Percentiles rank a stretch among this genome's conserved stretches.
These are phyloP conservation scores for Microdochium bolleyi DNA, from an alignment of 2,329 filamentous ascomycete genomes.

Conservation along the genomic window DNA sequence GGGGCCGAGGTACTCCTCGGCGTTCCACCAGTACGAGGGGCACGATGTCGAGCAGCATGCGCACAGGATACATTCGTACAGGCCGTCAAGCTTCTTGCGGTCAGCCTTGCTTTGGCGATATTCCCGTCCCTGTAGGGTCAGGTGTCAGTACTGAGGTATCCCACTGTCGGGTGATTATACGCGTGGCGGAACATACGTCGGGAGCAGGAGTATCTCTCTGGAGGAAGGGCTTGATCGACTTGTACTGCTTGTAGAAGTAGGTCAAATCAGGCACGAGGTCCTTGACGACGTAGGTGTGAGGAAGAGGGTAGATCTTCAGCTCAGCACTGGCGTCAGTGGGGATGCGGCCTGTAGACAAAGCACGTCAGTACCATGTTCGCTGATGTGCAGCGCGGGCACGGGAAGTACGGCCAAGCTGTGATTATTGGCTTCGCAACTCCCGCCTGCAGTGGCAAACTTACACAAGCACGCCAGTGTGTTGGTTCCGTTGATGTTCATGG, in stretches of 20 bases:
- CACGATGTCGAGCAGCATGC: slow-evolving; percentile 98
- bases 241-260: slow-evolving; percentile 99
- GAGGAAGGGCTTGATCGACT: slow-evolving; percentile 98
- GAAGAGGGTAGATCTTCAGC: slow-evolving; percentile 92
- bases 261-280: slow-evolving; percentile 97
- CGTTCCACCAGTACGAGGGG: slow-evolving; percentile 99
- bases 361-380: slow-evolving; percentile 16
- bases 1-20: slow-evolving; percentile 95
- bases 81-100: slow-evolving; percentile 91
- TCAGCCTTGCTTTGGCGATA: slow-evolving; percentile 86
- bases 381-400: background rate
- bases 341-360: slow-evolving; percentile 65
- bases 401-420: no score
- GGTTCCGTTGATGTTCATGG: slow-evolving; percentile 99
- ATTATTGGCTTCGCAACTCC: no score
- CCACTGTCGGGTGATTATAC: background rate
- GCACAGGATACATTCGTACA: slow-evolving; percentile 99
- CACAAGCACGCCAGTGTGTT: slow-evolving; percentile 97
- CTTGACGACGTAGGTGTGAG: slow-evolving; percentile 98
- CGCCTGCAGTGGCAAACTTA: slow-evolving; percentile 40
- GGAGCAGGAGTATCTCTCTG: slow-evolving; percentile 79
- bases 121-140: slow-evolving; percentile 65
- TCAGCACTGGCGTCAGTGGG: slow-evolving; percentile 74
- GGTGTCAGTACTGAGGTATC: slow-evolving; percentile 5
- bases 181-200: slow-evolving; percentile 55